Evolutionary conservation across 495 filamentous ascomycete species (phyloP), one percentile per base, ranked within the genome.

Genomic region (Daldinia childiae): DNA sequence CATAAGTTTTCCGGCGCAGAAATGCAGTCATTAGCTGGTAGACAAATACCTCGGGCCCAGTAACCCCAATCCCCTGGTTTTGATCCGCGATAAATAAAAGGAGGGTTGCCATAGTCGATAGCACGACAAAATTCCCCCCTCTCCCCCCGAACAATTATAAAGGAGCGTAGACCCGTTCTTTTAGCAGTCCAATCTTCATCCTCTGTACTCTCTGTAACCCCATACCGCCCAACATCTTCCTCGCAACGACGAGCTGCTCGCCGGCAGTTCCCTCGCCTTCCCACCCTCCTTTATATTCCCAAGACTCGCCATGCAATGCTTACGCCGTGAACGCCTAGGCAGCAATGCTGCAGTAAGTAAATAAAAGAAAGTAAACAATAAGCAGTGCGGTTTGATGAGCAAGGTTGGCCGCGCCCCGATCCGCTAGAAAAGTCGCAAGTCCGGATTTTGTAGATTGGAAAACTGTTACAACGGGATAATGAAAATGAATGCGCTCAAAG

Each of bases 301-400:
- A 36, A 29, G 21, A 34, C 56, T 73, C 66, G 71, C 66, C 61
- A 59, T 73, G 71, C 71, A 66, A 73, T 73, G 66, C 66, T 63
- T 54, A 73, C 71, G 48, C 71, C 71, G 50, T 66, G 38, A 73
- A 73, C 71, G 66, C 71, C 66, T 21, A 24, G 51, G 54, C 15
- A 19, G 54, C 29, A 36, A 21, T 15, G 30, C 54, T 12, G 27
- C 54, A 30, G 17, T 12, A 66, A 64, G 21, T 12, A 41, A 56
- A 26, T 0, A 36, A 36, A 36, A 36, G 11, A 26, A 58, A 19
- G 39, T 58, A 60, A 57, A 36, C 19, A 61, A 66, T 63, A 64
- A 58, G 43, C n/a, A 24, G 52, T 41, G 51, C 2, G 7, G 30
- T 15, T 60, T 11, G 32, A 39, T 38, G 12, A 58, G 15, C 34